Base-by-base conservation (phyloP, 169 alveolate species). In the Plasmodium yoelii region DNA sequence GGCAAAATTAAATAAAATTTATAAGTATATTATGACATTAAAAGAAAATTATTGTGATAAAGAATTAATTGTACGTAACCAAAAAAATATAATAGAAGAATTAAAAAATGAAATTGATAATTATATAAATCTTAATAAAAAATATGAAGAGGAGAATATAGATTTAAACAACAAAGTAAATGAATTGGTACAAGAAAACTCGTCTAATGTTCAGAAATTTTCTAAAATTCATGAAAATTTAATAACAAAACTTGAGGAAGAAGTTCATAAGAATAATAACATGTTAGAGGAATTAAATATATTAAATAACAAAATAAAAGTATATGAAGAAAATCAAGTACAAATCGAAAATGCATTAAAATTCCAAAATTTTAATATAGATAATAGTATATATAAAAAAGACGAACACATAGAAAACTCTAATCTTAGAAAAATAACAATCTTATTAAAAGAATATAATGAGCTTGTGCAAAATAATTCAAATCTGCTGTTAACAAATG, bases 41-140 rank as follows among this genome's bases (percentile, higher is more conserved):
- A 80, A 80, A 46, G 90, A 80, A 46, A 57, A 80, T 53, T 80
- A 80, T 39, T 46, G 34, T 22, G 68, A 67, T 26, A 67, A 67
- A 55, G 67, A 82, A n/a, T 26, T 80, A 26, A 34, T 80, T 18
- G 82, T 61, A 39, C 84, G 56, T 18, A 80, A 80, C 7, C 90
- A 67, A 19, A 80, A 80, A 5, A 65, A 67, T 10, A 59, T 55
- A 18, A 80, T 80, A 67, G 73, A 64, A 44, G 84, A 80, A 65
- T 80, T 80, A 60, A 80, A 67, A 60, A 53, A 55, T 46, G 73
- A 67, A 59, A 67, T 80, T 15, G 53, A 42, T 53, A 67, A 67
- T 28, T 80, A 80, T 59, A 53, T 71, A 49, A 42, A 57, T 7
- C 71, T 51, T 15, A 80, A 67, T 80, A 65, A 39, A 60, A 67